A percentile compares a stretch with the other conserved stretches of the same genome.
phyloP scores from a whole-genome alignment of 176 grass and related monocot species.

The Juncus inflexus region DNA sequence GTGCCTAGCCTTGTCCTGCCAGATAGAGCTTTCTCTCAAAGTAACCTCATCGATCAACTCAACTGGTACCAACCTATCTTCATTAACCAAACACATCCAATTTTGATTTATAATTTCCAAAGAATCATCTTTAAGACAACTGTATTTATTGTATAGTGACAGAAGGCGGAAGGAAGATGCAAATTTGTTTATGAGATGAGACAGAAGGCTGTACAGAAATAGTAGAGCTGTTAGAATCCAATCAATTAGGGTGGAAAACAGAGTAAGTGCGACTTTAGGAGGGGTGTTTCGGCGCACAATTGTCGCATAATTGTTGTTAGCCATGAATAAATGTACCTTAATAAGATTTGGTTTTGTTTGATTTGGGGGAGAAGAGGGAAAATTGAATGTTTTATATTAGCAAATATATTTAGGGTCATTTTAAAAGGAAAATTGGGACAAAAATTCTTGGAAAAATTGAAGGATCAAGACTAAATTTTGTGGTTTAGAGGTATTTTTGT shows the following conservation, averaged over 20 bases:
- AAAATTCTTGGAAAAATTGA: slow-evolving; percentile 1
- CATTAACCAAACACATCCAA: background rate
- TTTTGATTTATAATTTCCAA: background rate
- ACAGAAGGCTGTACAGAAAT: slow-evolving; percentile 32
- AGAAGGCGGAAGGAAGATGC: slow-evolving; percentile 28
- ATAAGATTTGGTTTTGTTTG: no score
- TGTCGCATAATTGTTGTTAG: slow-evolving; percentile 26
- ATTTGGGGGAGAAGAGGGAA: background rate
- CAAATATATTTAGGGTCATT: background rate
- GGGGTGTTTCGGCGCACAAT: slow-evolving; percentile 18
- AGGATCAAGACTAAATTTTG: slow-evolving; percentile 1
- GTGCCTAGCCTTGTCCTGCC: background rate
- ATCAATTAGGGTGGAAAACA: slow-evolving; percentile 26
- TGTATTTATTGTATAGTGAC: slow-evolving; percentile 8
- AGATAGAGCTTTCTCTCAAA: slow-evolving; percentile 5
- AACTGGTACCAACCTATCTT: slow-evolving; percentile 29
- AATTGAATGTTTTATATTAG: no score
- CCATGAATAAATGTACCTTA: no score
- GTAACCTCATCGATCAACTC: slow-evolving; percentile 30
- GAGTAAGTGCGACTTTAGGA: slow-evolving; percentile 16
- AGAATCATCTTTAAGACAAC: slow-evolving; percentile 18
- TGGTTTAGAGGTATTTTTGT: background rate
- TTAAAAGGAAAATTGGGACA: background rate
- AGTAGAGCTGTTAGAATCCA: slow-evolving; percentile 33
- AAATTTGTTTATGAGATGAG: slow-evolving; percentile 33